Percentiles rank a stretch among this genome's conserved stretches.
phyloP scores from a whole-genome alignment of 2,329 filamentous ascomycete genomes.

The Chrysoporthe deuterocubensis region DNA sequence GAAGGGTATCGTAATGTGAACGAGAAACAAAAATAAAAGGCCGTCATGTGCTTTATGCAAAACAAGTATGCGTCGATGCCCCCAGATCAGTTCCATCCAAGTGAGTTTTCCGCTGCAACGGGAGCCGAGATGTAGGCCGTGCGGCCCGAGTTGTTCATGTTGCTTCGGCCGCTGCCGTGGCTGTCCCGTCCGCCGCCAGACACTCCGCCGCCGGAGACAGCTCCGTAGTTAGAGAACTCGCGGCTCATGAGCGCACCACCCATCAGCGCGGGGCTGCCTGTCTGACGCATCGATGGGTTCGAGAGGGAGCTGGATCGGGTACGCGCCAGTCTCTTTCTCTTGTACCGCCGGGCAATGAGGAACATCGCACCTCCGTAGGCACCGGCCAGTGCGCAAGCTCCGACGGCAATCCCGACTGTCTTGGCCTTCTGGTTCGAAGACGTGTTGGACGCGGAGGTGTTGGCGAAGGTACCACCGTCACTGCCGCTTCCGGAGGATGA shows the following conservation, averaged over 20 bases:
- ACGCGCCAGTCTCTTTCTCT: conserved; percentile 80
- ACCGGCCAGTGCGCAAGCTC: conserved; percentile 76
- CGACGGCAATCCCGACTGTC: conserved; percentile 72
- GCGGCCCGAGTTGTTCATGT: conserved; percentile 57
- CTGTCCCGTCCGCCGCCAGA: conserved; percentile 55
- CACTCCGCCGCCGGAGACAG: conserved; percentile 33
- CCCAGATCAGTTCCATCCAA: conserved; percentile 82
- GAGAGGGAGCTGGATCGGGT: conserved; percentile 76
- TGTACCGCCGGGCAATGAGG: conserved; percentile 86
- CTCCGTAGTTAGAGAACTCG: conserved; percentile 60
- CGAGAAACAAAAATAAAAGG: conserved; percentile 33
- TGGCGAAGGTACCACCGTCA: conserved; percentile 39
- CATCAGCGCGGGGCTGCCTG: conserved; percentile 67
- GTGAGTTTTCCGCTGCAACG: conserved; percentile 90
- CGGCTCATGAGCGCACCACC: conserved; percentile 67
- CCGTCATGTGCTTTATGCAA: conserved; percentile 28
- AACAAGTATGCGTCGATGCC: conserved; percentile 34
- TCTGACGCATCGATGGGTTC: conserved; percentile 59
- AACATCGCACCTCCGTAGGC: conserved; percentile 97
- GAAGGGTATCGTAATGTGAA: conserved; percentile 51
- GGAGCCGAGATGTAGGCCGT: conserved; percentile 80
- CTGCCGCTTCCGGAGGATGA: conserved; percentile 40
- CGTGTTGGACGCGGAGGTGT: conserved; percentile 41
- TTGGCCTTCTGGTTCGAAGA: conserved; percentile 65
- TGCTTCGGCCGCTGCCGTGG: conserved; percentile 67